Conservation (phyloP, 306 rosid species). For the Gynostemma pentaphyllum region DNA sequence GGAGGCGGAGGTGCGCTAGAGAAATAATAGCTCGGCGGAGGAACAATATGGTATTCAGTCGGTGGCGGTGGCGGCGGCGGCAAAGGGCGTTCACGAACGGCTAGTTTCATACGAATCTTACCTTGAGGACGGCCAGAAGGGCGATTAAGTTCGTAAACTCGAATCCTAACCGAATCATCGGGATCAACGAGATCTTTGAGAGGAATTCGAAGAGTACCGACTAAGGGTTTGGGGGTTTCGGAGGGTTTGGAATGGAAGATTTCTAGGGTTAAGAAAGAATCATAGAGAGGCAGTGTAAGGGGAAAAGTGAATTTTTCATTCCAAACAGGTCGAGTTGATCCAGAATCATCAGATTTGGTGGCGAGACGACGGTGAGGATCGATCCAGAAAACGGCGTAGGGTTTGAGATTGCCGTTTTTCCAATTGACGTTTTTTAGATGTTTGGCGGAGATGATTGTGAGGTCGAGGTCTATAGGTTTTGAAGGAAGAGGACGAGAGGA, state of each 20-base stretch:
- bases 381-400: constrained; percentile 81
- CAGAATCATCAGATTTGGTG: constrained; percentile 77
- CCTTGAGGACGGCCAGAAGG: constrained; percentile 88
- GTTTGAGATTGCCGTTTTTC: constrained; percentile 67
- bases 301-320: constrained; percentile 82
- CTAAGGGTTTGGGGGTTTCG: constrained; percentile 78
- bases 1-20: constrained; percentile 28
- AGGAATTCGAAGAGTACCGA: constrained; percentile 52
- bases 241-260: constrained; percentile 83
- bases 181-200: constrained; percentile 38
- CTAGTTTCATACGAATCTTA: constrained; percentile 57
- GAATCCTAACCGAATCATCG: constrained; percentile 29
- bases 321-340: constrained; percentile 64
- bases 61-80: too few relatives aligned
- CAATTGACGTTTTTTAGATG: constrained; percentile 88
- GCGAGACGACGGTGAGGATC: constrained; percentile 77
- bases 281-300: constrained; percentile 30
- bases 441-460: constrained; percentile 68
- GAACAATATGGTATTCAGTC: constrained; percentile 36
- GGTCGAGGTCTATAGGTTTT: constrained; percentile 60
- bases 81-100: constrained; percentile 45
- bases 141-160: constrained; percentile 40
- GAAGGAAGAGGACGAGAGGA: constrained; percentile 63
- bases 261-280: constrained; percentile 62
- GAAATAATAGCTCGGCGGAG: constrained; percentile 27